Conservation (phyloP, 2,329 filamentous ascomycete species). For the Colletotrichum sp. region DNA sequence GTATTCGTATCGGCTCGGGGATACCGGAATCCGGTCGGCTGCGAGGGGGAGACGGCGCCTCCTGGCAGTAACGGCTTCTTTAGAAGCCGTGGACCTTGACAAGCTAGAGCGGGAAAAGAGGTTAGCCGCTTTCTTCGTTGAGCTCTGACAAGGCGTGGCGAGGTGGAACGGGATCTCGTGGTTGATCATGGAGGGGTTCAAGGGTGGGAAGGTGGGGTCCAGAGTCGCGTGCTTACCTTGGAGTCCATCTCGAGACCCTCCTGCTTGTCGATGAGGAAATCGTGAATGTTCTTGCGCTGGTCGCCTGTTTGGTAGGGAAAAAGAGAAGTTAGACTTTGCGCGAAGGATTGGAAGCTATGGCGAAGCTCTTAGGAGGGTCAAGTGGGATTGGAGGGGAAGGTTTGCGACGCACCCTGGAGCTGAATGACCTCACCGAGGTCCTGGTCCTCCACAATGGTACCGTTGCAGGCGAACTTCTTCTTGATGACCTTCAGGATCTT, state of each 20-base stretch:
- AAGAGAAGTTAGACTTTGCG: not conserved
- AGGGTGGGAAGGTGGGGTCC: not conserved
- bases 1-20: not conserved
- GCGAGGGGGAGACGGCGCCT: slow-evolving; percentile 28
- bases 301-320: slow-evolving; percentile 59
- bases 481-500: slow-evolving; percentile 99
- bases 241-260: slow-evolving; percentile 84
- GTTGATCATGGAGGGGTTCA: not conserved
- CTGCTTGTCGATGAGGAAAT: slow-evolving; percentile 89
- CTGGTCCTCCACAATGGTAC: slow-evolving; percentile 24
- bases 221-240: slow-evolving; percentile 50
- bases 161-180: not conserved
- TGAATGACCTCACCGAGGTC: slow-evolving; percentile 25
- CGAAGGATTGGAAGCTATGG: not conserved
- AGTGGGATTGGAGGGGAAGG: not conserved
- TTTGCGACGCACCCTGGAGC: slow-evolving; percentile 18
- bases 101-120: not conserved
- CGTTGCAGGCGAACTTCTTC: slow-evolving; percentile 69
- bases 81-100: slow-evolving; percentile 68
- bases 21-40: slow-evolving; percentile 14
- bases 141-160: not conserved
- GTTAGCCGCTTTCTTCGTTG: not conserved
- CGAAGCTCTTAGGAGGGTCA: not conserved
- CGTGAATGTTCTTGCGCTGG: slow-evolving; percentile 90
- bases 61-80: slow-evolving; percentile 38